Conservation (phyloP, 2,329 filamentous ascomycete species). For the Scopulariopsis brevicaulis region DNA sequence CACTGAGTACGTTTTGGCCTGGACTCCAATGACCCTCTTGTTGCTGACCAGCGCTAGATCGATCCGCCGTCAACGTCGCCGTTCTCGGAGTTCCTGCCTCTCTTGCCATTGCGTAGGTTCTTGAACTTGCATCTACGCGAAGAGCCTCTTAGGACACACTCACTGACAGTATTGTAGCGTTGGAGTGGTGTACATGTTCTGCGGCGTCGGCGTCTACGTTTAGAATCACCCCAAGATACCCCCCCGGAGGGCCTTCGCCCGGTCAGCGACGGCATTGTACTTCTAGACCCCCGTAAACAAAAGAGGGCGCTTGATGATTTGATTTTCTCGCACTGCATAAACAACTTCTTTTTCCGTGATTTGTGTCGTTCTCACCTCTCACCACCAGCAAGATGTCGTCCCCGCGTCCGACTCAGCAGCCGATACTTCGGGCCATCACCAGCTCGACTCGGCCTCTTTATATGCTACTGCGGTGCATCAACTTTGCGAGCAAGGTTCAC, state of each 20-base stretch:
- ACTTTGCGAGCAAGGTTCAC: constrained; percentile 45
- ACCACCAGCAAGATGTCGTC: not conserved
- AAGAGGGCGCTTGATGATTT: constrained; percentile 10
- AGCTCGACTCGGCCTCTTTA: constrained; percentile 69
- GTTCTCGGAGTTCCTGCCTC: constrained; percentile 79
- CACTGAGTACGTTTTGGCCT: constrained; percentile 58
- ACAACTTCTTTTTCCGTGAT: constrained; percentile 9
- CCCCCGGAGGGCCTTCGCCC: constrained; percentile 17
- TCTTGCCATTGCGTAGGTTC: constrained; percentile 72
- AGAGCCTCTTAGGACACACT: not conserved
- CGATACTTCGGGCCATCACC: constrained; percentile 64
- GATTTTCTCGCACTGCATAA: constrained; percentile 9
- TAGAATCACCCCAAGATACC: constrained; percentile 39
- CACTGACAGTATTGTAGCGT: constrained; percentile 45
- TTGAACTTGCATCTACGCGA: not conserved
- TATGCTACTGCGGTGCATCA: constrained; percentile 47
- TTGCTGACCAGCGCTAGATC: constrained; percentile 42
- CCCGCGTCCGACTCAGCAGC: constrained; percentile 18
- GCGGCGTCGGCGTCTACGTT: constrained; percentile 96
- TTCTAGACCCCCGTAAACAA: constrained; percentile 2
- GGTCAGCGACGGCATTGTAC: constrained; percentile 10
- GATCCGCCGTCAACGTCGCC: constrained; percentile 65
- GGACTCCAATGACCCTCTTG: not conserved
- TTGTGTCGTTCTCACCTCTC: not conserved
- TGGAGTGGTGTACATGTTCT: constrained; percentile 97